Evolutionary conservation across 108 stramenopile genomes (phyloP).

Genomic region (Cyclotella baltica): DNA sequence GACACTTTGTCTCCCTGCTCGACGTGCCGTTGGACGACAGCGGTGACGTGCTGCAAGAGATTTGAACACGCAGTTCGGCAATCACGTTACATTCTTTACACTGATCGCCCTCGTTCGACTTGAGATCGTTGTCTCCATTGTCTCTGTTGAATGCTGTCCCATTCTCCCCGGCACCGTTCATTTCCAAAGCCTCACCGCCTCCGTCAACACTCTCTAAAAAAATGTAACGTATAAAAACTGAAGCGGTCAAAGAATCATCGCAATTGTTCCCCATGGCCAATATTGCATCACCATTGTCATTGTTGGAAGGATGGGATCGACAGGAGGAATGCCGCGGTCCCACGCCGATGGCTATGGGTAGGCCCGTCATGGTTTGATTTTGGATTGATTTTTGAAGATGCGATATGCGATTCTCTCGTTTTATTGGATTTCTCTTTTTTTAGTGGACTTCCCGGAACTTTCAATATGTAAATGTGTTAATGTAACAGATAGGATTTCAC

Average conservation of each 20-base stretch:
- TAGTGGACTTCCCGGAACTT: too few species aligned
- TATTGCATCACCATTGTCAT: constrained; percentile 19
- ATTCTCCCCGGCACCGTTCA: background rate
- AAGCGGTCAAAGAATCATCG: constrained; percentile 39
- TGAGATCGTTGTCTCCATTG: background rate
- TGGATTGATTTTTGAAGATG: too few species aligned
- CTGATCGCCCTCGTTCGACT: background rate
- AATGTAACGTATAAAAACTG: constrained; percentile 44
- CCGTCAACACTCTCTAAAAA: constrained; percentile 16
- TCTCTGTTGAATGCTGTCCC: background rate
- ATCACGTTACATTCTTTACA: constrained; percentile 30
- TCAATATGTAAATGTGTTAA: too few species aligned
- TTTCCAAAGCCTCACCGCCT: background rate
- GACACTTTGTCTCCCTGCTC: constrained; percentile 48
- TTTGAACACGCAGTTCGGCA: constrained; percentile 53
- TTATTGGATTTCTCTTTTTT: too few species aligned
- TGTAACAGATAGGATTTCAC: too few species aligned
- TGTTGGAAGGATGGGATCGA: constrained; percentile 27
- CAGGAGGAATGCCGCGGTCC: constrained; percentile 44
- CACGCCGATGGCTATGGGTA: constrained; percentile 46
- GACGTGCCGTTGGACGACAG: constrained; percentile 42
- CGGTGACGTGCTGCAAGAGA: constrained; percentile 29
- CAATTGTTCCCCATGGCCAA: constrained; percentile 47
- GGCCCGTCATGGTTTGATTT: constrained; percentile 1
- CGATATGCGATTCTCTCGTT: too few species aligned